Percentiles rank a stretch among this genome's conserved stretches.
Evolutionary conservation across 2,329 filamentous ascomycete species (phyloP).

Genomic region (Curvularia sp.): DNA sequence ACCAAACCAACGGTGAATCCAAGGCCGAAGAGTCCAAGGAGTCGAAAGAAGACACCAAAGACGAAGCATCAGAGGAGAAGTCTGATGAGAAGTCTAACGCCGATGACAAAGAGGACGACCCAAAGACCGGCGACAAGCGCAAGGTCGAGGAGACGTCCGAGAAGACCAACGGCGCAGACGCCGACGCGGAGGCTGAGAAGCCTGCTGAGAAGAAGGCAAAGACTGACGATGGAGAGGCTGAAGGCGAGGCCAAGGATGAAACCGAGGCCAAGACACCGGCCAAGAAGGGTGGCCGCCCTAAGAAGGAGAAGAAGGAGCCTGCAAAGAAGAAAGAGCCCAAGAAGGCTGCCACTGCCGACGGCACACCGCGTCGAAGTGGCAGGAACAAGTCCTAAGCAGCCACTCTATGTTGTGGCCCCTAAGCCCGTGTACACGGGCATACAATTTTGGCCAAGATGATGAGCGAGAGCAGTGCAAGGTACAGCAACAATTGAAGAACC

Average conservation of each 20-base stretch:
- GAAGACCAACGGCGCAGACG: slow-evolving; percentile 30
- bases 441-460: background rate
- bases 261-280: slow-evolving; percentile 38
- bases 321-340: slow-evolving; percentile 55
- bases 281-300: slow-evolving; percentile 52
- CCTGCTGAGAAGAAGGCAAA: slow-evolving; percentile 36
- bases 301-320: slow-evolving; percentile 51
- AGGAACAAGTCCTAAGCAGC: slow-evolving; percentile 46
- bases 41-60: slow-evolving; percentile 25
- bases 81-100: slow-evolving; percentile 2
- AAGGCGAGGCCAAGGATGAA: slow-evolving; percentile 36
- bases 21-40: slow-evolving; percentile 41
- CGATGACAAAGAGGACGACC: slow-evolving; percentile 11
- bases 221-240: slow-evolving; percentile 34
- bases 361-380: slow-evolving; percentile 56
- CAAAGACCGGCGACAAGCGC: slow-evolving; percentile 47
- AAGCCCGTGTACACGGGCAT: background rate
- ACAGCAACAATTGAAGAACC: slow-evolving; percentile 1
- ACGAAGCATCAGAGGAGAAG: slow-evolving; percentile 28
- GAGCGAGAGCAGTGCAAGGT: background rate
- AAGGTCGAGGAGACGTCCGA: slow-evolving; percentile 38
- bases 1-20: slow-evolving; percentile 32
- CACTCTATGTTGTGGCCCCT: background rate
- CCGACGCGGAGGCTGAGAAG: slow-evolving; percentile 9
- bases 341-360: slow-evolving; percentile 58